Evolutionary conservation across 371 early-diverging fungal genomes (phyloP).

Genomic region (Mucor lusitanicus): DNA sequence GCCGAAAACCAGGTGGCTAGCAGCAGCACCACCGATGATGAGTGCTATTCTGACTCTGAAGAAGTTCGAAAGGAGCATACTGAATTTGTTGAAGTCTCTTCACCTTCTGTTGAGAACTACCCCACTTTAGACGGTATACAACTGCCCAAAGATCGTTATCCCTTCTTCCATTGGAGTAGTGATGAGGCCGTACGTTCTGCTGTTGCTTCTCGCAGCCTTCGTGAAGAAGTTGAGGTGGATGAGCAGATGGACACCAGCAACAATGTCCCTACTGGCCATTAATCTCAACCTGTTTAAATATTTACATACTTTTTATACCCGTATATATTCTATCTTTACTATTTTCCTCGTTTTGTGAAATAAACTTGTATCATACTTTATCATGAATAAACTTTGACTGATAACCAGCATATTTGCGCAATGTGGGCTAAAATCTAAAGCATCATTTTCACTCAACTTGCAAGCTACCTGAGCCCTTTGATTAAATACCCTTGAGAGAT

Average conservation of each 20-base stretch:
- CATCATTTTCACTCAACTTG: too few species aligned
- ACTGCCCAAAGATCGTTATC: slow-evolving; percentile 43
- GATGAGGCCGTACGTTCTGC: slow-evolving; percentile 52
- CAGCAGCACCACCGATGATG: background rate
- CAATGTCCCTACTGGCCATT: background rate
- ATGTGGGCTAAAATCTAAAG: too few species aligned
- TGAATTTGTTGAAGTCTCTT: background rate
- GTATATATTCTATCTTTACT: background rate
- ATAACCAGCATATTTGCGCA: too few species aligned
- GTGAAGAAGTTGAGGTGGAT: background rate
- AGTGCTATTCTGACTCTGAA: background rate
- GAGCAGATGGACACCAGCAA: background rate
- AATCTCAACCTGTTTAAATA: background rate
- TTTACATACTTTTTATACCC: background rate
- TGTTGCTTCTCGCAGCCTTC: background rate
- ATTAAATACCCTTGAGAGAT: too few species aligned
- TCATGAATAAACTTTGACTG: background rate
- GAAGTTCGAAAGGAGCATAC: background rate
- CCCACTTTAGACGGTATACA: slow-evolving; percentile 7
- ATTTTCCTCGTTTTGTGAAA: background rate
- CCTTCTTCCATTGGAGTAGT: slow-evolving; percentile 52
- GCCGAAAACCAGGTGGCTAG: background rate
- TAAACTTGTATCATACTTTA: background rate
- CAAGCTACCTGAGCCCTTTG: too few species aligned
- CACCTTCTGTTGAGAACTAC: background rate